Conservation (phyloP, 2,329 filamentous ascomycete genomes). For the Exophiala calicioides region DNA sequence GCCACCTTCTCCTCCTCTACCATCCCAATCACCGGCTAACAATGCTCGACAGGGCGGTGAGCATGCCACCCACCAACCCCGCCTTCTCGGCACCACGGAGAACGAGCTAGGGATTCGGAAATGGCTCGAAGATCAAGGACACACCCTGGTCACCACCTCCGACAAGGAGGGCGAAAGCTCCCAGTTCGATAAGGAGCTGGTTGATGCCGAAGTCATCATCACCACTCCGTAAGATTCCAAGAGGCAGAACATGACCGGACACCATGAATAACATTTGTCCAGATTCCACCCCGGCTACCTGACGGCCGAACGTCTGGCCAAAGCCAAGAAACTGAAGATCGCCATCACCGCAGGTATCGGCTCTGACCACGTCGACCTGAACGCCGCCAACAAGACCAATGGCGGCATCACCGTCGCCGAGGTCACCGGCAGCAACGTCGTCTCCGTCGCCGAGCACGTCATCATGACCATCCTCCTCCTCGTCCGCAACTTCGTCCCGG, state of each 20-base stretch:
- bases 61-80: conserved; percentile 86
- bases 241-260: background rate
- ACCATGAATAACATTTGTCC: conserved; percentile 16
- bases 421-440: conserved; percentile 97
- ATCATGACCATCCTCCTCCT: conserved; percentile 97
- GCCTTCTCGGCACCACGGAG: conserved; percentile 90
- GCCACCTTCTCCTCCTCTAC: background rate
- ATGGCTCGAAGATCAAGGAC: conserved; percentile 96
- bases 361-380: conserved; percentile 95
- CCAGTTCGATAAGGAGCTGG: conserved; percentile 90
- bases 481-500: conserved; percentile 97
- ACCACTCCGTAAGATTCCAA: conserved; percentile 74
- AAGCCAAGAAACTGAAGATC: conserved; percentile 98
- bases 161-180: conserved; percentile 96
- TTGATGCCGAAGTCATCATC: conserved; percentile 97
- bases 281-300: conserved; percentile 99
- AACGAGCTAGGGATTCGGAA: conserved; percentile 97
- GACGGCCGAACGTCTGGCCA: conserved; percentile 90
- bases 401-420: conserved; percentile 96
- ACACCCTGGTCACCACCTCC: conserved; percentile 94
- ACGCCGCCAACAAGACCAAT: conserved; percentile 97
- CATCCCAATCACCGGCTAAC: conserved; percentile 1
- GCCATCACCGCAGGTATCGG: conserved; percentile 97
- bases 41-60: conserved; percentile 61
- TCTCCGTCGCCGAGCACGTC: conserved; percentile 98